Base-by-base conservation (phyloP, 139 green algal species). In the Volvox reticuliferus region DNA sequence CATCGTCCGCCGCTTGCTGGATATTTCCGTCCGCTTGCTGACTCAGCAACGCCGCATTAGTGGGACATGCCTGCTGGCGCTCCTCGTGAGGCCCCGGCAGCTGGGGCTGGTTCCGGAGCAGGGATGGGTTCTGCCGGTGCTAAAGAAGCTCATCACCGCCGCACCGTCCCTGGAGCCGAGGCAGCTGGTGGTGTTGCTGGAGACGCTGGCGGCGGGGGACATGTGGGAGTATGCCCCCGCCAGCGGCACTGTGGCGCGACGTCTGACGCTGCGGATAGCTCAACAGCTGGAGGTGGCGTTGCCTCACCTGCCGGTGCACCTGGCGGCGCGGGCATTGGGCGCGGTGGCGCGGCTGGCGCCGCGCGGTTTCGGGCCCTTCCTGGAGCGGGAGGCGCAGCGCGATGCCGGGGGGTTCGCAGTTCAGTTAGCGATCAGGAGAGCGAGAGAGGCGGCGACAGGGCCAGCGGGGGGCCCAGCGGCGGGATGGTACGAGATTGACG, bases 141-240 rank as follows among this genome's bases (percentile, higher is more conserved):
- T 90, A 9, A 12, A 35, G 50, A 32, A 62, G 30, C 30, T 76
- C 24, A 24, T 63, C 37, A 37, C 71, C 24, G 14, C 19, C 1
- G 20, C 65, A 24, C 30, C 35, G 12, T 22, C 19, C 14, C n/a
- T 90, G 30, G 33, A 0, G 12, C 21, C 50, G 9, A 19, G 12
- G 21, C 19, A 75, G 44, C 50, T 90, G 73, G 30, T 83, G n/a
- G 0, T 18, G 20, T 13, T 83, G 50, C 86, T 90, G 36, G 86
- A 90, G 86, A 22, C 20, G 24, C 73, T 90, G 73, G 71, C 86
- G 12, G 26, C n/a, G 50, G 44, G 36, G 21, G 44, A 61, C 86
- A 90, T 90, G 86, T 76, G 73, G 71, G 14, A 62, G n/a, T 83
- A 37, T n/a, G 50, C 50, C 0, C 86, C 86, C 50, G 71, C 86